Evolutionary conservation across 495 filamentous ascomycete species (phyloP).

Genomic region (Hyaloscypha variabilis): DNA sequence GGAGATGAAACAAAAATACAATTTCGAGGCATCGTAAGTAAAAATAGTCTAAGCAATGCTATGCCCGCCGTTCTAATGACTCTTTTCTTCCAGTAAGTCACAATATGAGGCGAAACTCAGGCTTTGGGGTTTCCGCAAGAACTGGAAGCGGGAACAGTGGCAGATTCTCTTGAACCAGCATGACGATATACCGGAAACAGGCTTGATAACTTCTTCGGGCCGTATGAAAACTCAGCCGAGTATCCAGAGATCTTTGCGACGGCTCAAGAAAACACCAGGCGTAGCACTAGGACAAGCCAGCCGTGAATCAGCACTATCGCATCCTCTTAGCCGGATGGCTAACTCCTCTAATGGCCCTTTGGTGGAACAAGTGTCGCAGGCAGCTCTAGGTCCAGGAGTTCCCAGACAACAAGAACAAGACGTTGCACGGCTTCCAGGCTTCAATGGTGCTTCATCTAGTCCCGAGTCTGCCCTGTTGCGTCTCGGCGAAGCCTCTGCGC

Average conservation of each 20-base stretch:
- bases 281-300: not conserved
- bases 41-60: not conserved
- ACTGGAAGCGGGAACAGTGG: not conserved
- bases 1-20: conserved; percentile 4
- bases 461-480: conserved; percentile 6
- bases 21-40: conserved; percentile 6
- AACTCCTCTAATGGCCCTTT: conserved; percentile 1
- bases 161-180: not conserved
- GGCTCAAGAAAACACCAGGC: not conserved
- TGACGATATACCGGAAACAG: conserved; percentile 1
- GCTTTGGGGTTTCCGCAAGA: conserved; percentile 4
- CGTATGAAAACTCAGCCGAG: conserved; percentile 4
- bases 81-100: conserved; percentile 1
- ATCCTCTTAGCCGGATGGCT: not conserved
- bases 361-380: not conserved
- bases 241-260: conserved; percentile 3
- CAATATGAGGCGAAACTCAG: conserved; percentile 12
- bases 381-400: not conserved
- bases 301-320: not conserved
- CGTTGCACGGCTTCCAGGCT: not conserved
- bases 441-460: conserved; percentile 4
- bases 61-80: not conserved
- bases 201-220: conserved; percentile 1
- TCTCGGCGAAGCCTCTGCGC: conserved; percentile 4
- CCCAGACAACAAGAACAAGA: conserved; percentile 5